Evolutionary conservation across 2,329 filamentous ascomycete species (phyloP).

Genomic region (Pseudodiploospora longispora): DNA sequence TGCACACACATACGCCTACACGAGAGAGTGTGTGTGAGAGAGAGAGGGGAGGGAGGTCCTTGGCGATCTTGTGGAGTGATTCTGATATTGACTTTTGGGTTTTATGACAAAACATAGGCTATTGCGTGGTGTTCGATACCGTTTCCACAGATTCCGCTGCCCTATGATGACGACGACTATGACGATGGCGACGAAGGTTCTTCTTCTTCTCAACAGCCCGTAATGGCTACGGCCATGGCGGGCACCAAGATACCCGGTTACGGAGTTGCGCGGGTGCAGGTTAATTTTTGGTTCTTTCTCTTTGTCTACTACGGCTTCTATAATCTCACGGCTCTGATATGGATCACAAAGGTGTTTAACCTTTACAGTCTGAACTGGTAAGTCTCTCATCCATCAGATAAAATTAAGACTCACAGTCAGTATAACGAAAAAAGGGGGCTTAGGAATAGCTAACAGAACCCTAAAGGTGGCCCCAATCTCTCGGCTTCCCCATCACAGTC

Average conservation of each 20-base stretch:
- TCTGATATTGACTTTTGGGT: background rate
- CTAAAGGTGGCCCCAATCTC: slow-evolving; percentile 49
- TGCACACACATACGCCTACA: background rate
- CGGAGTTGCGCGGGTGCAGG: slow-evolving; percentile 53
- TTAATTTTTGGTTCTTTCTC: slow-evolving; percentile 67
- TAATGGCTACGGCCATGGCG: slow-evolving; percentile 15
- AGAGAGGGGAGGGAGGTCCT: background rate
- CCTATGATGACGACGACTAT: slow-evolving; percentile 29
- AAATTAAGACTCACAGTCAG: background rate
- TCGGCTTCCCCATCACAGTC: slow-evolving; percentile 58
- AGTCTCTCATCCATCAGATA: background rate
- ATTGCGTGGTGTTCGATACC: slow-evolving; percentile 58
- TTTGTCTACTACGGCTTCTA: slow-evolving; percentile 64
- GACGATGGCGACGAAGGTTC: background rate
- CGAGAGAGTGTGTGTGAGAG: background rate
- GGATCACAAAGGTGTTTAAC: slow-evolving; percentile 67
- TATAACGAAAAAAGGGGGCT: background rate
- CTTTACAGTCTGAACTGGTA: slow-evolving; percentile 62
- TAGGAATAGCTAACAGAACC: background rate
- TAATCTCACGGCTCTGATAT: slow-evolving; percentile 57
- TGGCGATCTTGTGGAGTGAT: background rate
- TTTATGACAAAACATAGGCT: slow-evolving; percentile 30
- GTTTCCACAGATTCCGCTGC: slow-evolving; percentile 54
- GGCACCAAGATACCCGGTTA: slow-evolving; percentile 46
- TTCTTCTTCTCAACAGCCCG: too few species aligned